These are phyloP conservation scores for Pythium chondricola DNA, from an alignment of 352 stramenopile genomes.

Conservation along the genomic window DNA sequence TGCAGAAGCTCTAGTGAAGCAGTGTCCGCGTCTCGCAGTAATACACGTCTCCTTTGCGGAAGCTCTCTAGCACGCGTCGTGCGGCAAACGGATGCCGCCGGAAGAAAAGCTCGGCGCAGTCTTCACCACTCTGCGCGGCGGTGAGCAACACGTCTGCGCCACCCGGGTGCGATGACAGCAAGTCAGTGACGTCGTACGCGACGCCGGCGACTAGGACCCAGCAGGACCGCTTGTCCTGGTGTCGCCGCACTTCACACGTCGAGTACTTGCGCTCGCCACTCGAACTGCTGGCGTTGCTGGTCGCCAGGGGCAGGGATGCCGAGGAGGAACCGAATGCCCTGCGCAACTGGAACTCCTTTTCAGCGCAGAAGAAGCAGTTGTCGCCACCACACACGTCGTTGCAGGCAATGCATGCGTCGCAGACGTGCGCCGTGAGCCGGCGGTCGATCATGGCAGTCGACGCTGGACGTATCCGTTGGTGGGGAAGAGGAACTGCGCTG, in stretches of 20 bases:
- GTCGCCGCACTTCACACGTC: constrained; percentile 83
- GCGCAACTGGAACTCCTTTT: constrained; percentile 69
- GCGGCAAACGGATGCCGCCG: constrained; percentile 44
- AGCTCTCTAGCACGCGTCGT: constrained; percentile 39
- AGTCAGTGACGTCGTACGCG: constrained; percentile 90
- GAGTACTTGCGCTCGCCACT: constrained; percentile 66
- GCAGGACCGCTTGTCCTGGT: constrained; percentile 75
- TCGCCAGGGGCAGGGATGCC: constrained; percentile 5
- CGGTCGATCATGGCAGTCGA: not conserved
- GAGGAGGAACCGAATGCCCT: constrained; percentile 26
- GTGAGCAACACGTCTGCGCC: constrained; percentile 62
- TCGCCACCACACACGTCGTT: constrained; percentile 67
- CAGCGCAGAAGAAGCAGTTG: constrained; percentile 64
- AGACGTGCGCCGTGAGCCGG: constrained; percentile 29
- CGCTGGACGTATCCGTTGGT: not conserved
- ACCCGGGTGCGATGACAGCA: constrained; percentile 85
- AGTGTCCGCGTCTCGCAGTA: constrained; percentile 43
- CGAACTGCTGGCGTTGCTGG: constrained; percentile 7
- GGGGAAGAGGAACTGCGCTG: too few relatives aligned
- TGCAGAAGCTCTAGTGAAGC: constrained; percentile 41
- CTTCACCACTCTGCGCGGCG: constrained; percentile 37
- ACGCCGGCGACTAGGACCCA: constrained; percentile 87
- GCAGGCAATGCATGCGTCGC: constrained; percentile 71
- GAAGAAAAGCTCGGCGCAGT: constrained; percentile 45
- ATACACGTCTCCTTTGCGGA: constrained; percentile 60